A percentile compares a stretch with the other conserved stretches of the same genome.
phyloP scores from a whole-genome alignment of 176 grass and related monocot species.

The Musa acuminata region DNA sequence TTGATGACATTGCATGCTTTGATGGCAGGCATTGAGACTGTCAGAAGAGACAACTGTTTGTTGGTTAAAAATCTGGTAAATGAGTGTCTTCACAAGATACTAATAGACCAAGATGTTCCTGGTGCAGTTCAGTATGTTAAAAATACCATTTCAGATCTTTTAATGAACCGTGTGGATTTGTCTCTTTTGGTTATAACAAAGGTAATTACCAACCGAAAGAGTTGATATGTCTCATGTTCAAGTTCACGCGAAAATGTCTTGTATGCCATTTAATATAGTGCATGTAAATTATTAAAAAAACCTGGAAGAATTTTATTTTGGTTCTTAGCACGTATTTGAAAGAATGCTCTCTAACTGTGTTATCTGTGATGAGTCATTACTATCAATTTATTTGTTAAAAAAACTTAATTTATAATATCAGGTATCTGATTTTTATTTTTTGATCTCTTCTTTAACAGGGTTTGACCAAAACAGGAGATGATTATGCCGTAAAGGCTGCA shows the following conservation, averaged over 20 bases:
- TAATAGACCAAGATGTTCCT: constrained; percentile 82
- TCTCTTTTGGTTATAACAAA: constrained; percentile 99
- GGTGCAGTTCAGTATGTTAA: constrained; percentile 95
- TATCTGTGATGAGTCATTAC: neutral
- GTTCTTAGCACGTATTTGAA: no score
- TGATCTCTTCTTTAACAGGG: constrained; percentile 41
- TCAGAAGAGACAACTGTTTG: constrained; percentile 98
- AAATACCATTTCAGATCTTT: constrained; percentile 95
- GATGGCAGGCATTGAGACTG: constrained; percentile 79
- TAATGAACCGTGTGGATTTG: constrained; percentile 94
- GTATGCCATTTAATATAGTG: neutral
- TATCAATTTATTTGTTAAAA: neutral
- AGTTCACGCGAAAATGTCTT: neutral
- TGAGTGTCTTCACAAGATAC: constrained; percentile 94
- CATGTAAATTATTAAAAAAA: no score
- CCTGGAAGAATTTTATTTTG: no score
- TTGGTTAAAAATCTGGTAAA: constrained; percentile 95
- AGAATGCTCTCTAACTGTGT: neutral
- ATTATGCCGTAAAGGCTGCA: constrained; percentile 93
- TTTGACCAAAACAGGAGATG: constrained; percentile 99
- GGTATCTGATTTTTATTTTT: neutral
- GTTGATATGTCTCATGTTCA: neutral
- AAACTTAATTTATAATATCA: neutral
- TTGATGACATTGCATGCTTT: constrained; percentile 4
- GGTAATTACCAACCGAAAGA: constrained; percentile 28